Evolutionary conservation across 2,329 filamentous ascomycete species (phyloP), one percentile per base, ranked within the genome.

Genomic region (Cercospora beticola): DNA sequence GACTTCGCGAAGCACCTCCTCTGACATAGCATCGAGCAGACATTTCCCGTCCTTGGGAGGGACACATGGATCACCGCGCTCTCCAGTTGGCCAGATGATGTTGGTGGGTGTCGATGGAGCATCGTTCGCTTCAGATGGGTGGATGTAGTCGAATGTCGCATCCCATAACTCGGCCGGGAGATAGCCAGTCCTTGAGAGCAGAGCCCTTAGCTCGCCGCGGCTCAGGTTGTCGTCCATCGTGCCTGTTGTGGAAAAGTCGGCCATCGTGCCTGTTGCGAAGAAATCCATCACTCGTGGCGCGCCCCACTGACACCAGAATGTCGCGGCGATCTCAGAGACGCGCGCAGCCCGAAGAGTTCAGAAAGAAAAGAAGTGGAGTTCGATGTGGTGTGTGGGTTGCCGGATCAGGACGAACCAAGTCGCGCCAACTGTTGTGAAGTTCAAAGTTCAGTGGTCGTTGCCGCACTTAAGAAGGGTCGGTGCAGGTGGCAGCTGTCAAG

Each of bases 1-100:
- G 43, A 77, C 73, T 10, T 28, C 18, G 5, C 64, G 67, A 16
- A 70, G 66, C 16, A 77, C 4, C 70, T 77, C 75, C 18, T 28
- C n/a, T 5, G 75, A 70, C 3, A 77, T 23, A 3, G 26, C n/a
- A 6, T n/a, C 36, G 30, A 70, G 43, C 5, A 68, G 69, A 21
- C 67, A 70, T 14, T 31, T 56, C 4, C 64, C 65, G 14, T 68
- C 18, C 0, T 54, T 23, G 49, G 70, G 70, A 40, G 72, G 70
- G 14, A 66, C 67, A 26, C 64, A 46, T 16, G 68, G 62, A 58
- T 68, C 49, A 14, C 40, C 26, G 52, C 33, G 36, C 30, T 43
- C 21, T 14, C 60, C 36, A 9, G 2, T 16, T 18, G 60, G n/a
- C 40, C 60, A 52, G 12, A 16, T 23, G 31, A 59, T 10, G 56